phyloP scores from a whole-genome alignment of 179 eudicot species.

The Camellia oleifera region DNA sequence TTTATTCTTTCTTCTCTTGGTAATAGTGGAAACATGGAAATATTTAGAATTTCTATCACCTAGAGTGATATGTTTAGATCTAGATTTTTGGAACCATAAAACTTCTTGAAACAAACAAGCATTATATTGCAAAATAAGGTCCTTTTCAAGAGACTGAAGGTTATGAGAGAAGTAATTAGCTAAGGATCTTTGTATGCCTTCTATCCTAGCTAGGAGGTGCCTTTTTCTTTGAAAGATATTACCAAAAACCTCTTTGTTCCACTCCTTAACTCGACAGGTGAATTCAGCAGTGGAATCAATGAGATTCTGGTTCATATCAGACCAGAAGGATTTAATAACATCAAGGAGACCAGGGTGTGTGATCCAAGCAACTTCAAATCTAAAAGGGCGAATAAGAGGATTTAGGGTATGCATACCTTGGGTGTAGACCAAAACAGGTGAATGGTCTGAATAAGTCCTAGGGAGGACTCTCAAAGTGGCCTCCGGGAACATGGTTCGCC shows the following conservation, averaged over 20 bases:
- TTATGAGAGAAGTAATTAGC: neutral
- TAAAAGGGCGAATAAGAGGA: neutral
- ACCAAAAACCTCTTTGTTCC: slow-evolving; percentile 4
- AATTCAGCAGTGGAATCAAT: no score
- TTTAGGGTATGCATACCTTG: neutral
- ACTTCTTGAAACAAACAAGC: no score
- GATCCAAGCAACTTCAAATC: neutral
- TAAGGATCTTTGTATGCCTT: neutral
- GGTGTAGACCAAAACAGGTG: neutral
- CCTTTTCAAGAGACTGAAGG: neutral
- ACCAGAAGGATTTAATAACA: no score
- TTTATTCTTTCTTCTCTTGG: neutral
- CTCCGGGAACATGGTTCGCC: neutral
- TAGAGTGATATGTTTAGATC: no score
- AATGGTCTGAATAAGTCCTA: slow-evolving; percentile 5
- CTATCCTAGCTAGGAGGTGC: neutral
- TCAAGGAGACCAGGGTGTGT: neutral
- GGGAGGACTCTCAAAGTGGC: neutral
- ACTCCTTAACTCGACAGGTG: neutral
- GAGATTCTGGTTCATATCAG: no score
- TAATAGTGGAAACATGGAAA: neutral
- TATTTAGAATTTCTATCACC: neutral
- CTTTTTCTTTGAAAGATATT: neutral
- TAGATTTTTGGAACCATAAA: no score
- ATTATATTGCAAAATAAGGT: no score